Percentiles rank a stretch among this genome's conserved stretches.
Conservation (phyloP, 192 early-diverging fungal species). For the Funneliformis geosporum region DNA sequence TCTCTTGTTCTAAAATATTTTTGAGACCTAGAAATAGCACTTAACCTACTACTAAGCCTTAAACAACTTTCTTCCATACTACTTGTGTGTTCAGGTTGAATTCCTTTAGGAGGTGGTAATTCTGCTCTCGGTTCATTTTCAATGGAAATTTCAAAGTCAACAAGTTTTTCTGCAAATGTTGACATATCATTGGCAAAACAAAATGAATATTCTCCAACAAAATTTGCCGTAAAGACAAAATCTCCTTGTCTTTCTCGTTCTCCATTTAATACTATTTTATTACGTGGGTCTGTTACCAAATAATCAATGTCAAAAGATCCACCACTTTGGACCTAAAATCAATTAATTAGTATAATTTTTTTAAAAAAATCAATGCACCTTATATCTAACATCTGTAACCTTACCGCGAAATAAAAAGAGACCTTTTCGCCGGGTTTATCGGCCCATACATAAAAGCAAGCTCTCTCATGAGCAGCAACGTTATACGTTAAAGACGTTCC, state of each 20-base stretch:
- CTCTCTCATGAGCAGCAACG: constrained; percentile 85
- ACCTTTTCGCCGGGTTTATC: constrained; percentile 86
- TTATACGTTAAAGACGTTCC: constrained; percentile 76
- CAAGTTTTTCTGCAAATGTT: constrained; percentile 90
- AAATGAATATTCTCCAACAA: constrained; percentile 90
- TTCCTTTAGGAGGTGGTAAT: constrained; percentile 37
- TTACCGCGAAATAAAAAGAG: constrained; percentile 97
- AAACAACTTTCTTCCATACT: constrained; percentile 61
- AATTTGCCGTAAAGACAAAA: constrained; percentile 86
- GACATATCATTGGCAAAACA: constrained; percentile 97
- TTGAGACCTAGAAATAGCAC: constrained; percentile 76
- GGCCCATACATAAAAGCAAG: constrained; percentile 88
- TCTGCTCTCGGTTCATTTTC: constrained; percentile 78
- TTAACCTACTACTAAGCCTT: constrained; percentile 63
- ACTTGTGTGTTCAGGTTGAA: constrained; percentile 46
- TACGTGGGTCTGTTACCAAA: constrained; percentile 76
- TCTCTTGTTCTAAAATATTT: constrained; percentile 89
- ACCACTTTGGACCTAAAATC: constrained; percentile 85
- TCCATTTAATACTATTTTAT: constrained; percentile 67
- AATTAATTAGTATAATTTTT: background rate
- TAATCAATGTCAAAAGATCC: constrained; percentile 98
- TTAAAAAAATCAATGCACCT: background rate
- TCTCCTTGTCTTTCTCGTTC: constrained; percentile 93
- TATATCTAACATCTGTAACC: constrained; percentile 34
- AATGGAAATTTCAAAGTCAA: constrained; percentile 94